Percentiles rank a stretch among this genome's conserved stretches.
These are phyloP conservation scores for Beauveria asiatica DNA, from an alignment of 2,329 filamentous ascomycete species.

Conservation along the genomic window DNA sequence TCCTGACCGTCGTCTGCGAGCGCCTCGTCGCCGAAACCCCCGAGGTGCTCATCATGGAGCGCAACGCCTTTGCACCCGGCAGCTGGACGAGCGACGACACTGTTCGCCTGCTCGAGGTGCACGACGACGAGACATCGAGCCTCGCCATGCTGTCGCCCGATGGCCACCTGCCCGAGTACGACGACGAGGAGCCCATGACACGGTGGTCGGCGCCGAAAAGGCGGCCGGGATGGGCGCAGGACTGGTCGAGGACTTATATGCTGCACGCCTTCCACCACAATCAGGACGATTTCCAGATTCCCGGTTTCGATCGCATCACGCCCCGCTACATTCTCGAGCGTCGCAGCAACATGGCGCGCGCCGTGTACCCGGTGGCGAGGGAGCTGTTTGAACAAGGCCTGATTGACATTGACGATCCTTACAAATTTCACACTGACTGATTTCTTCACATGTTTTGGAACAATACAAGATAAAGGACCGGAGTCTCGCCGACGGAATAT, in stretches of 20 bases:
- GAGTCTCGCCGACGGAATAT: not conserved
- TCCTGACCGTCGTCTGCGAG: constrained; percentile 29
- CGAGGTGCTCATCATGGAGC: constrained; percentile 17
- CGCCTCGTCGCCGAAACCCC: constrained; percentile 28
- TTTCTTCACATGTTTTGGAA: not conserved
- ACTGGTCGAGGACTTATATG: constrained; percentile 13
- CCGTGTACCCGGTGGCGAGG: constrained; percentile 14
- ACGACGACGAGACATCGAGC: constrained; percentile 6
- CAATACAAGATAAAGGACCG: not conserved
- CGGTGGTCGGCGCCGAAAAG: not conserved
- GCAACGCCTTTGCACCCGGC: constrained; percentile 15
- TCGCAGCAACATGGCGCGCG: constrained; percentile 15
- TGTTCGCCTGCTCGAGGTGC: constrained; percentile 6
- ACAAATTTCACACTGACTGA: not conserved
- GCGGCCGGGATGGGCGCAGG: constrained; percentile 7
- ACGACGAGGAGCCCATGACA: not conserved
- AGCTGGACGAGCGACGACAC: constrained; percentile 11
- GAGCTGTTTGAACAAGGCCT: constrained; percentile 14
- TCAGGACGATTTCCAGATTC: not conserved
- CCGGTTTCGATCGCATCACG: constrained; percentile 9
- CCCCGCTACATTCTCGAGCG: constrained; percentile 15
- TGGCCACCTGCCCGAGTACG: not conserved
- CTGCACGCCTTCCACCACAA: constrained; percentile 14
- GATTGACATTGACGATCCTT: constrained; percentile 12
- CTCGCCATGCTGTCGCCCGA: not conserved